Evolutionary conservation across 108 stramenopile species (phyloP), one percentile per base, ranked within the genome.

Genomic region (Conticribra weissflogii): DNA sequence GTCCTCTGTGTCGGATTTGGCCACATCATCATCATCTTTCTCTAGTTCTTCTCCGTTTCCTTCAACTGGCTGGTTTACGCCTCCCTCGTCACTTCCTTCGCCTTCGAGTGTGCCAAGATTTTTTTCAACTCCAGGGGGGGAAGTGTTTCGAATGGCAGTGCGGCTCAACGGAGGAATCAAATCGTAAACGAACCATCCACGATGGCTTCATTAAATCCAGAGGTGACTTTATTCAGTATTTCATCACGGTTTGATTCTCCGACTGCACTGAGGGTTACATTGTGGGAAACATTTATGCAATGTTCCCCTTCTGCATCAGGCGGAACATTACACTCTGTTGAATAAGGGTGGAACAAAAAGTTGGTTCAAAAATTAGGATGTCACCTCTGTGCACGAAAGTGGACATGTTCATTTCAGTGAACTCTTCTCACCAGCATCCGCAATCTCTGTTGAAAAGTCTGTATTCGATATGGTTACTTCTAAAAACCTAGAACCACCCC

Each of bases 191-290:
- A 34, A 7, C 58, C 58, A 59, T 59, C 58, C 21, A 22, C 24
- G 23, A 59, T 5, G 9, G 58, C 58, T 59, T 59, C 58, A 41
- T 41, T 41, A 41, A 41, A 41, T 41, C 8, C 36, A 41, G 36
- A 41, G 36, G 36, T 41, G 36, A 41, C 12, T 41, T 41, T 41
- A 9, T 41, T 12, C 5, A 5, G 36, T 9, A 41, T 12, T 5
- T 41, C 12, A 12, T 41, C 12, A 12, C 5, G 36, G 36, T 41
- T 12, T 5, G 36, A 9, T 41, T 41, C 36, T 9, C 8, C 36
- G 12, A 9, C 36, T 12, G 12, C 36, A 12, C 12, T 41, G 12
- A 41, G 36, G 12, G 36, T 41, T 5, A 41, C 12, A 41, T 41
- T 41, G 36, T 41, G 36, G 5, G 36, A 41, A 41, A 41, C 36